These are phyloP conservation scores for Adiantum capillusveneris DNA, from an alignment of 75 land plant genomes.

Conservation along the genomic window DNA sequence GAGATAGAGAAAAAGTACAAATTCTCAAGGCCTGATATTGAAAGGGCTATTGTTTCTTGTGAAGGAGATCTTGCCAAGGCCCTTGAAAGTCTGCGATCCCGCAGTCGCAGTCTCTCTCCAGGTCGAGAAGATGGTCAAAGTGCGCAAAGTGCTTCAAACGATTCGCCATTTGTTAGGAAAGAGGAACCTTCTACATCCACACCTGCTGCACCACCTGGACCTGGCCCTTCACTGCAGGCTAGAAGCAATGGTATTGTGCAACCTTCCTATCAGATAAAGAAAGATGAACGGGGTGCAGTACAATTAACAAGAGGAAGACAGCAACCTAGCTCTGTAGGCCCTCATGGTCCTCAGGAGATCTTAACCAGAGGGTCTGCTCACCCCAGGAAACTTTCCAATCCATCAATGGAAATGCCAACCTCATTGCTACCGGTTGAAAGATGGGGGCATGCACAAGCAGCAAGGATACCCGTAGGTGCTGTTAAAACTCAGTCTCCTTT, in stretches of 20 bases:
- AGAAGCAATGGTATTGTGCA: not conserved
- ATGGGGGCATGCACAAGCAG: not conserved
- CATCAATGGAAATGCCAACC: not conserved
- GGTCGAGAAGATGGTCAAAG: conserved; percentile 19
- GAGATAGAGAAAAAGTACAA: conserved; percentile 53
- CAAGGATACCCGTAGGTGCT: not conserved
- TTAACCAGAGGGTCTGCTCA: conserved; percentile 3
- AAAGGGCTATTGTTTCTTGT: conserved; percentile 61
- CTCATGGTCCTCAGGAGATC: not conserved
- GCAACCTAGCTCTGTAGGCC: not conserved
- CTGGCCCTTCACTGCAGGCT: not conserved
- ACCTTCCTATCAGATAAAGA: not conserved
- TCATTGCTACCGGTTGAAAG: not conserved
- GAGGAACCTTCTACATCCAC: not conserved
- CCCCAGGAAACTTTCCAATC: not conserved
- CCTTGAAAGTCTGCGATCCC: conserved; percentile 35
- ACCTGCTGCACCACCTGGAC: not conserved
- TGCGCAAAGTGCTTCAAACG: not conserved
- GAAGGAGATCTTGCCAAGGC: conserved; percentile 83
- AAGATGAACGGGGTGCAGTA: not conserved
- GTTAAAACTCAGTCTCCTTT: not conserved
- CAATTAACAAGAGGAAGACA: not conserved
- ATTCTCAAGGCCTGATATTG: conserved; percentile 65
- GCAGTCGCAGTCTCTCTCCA: conserved; percentile 28
- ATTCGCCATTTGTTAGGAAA: not conserved